Conservation (phyloP, 129 eudicot species). For the Arctium minus region DNA sequence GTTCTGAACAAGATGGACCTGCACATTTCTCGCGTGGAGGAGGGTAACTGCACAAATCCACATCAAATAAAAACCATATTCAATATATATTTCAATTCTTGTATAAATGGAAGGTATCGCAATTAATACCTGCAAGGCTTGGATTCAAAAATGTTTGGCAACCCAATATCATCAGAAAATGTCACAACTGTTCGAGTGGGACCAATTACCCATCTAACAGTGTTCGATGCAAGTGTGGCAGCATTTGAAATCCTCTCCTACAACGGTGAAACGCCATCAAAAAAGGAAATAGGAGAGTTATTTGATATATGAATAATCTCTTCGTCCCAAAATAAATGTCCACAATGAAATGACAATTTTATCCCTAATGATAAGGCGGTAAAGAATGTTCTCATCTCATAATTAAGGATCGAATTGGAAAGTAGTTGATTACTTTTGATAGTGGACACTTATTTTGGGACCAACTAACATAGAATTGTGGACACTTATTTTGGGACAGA, state of each 20-base stretch:
- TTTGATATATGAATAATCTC: background rate
- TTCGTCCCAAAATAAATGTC: background rate
- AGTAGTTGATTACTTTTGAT: background rate
- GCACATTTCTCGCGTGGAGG: constrained; percentile 91
- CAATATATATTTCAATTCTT: background rate
- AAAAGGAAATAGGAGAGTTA: background rate
- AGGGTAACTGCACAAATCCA: constrained; percentile 59
- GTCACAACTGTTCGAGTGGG: constrained; percentile 73
- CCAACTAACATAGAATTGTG: background rate
- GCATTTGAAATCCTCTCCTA: constrained; percentile 68
- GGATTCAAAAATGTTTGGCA: constrained; percentile 64
- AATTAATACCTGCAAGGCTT: constrained; percentile 50
- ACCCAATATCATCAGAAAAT: constrained; percentile 70
- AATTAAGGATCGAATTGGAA: background rate
- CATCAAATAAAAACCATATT: background rate
- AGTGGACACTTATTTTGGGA: background rate
- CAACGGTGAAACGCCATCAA: constrained; percentile 5
- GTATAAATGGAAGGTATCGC: background rate
- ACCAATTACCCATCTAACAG: constrained; percentile 69
- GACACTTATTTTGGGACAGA: background rate
- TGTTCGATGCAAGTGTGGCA: constrained; percentile 42
- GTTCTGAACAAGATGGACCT: constrained; percentile 66
- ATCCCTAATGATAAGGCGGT: background rate
- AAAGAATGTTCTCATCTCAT: background rate
- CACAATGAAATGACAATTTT: background rate